Evolutionary conservation across 805 yeast species (phyloP).

Genomic region (Candida gorgasii): DNA sequence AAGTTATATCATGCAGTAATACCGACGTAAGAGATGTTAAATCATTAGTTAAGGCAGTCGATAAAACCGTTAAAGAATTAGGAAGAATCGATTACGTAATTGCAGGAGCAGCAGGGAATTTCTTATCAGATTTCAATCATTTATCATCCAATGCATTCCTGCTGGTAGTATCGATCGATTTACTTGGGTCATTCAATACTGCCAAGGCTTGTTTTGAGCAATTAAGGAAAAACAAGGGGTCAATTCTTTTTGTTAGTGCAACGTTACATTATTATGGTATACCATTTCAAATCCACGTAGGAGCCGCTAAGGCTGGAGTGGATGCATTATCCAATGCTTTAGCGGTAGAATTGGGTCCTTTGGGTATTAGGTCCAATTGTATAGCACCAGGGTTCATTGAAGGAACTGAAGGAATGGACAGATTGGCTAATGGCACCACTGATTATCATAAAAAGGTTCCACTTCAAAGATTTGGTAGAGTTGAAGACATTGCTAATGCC

Average conservation of each 20-base stretch:
- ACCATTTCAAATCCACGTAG: slow-evolving; percentile 75
- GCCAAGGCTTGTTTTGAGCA: slow-evolving; percentile 41
- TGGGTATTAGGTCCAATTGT: slow-evolving; percentile 79
- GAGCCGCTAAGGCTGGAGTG: slow-evolving; percentile 96
- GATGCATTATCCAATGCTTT: slow-evolving; percentile 82
- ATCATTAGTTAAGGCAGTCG: slow-evolving; percentile 61
- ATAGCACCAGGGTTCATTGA: slow-evolving; percentile 91
- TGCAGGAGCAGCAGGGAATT: slow-evolving; percentile 49
- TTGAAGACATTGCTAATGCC: slow-evolving; percentile 81
- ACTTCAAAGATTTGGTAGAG: slow-evolving; percentile 64
- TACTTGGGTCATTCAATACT: slow-evolving; percentile 43
- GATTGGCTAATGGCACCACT: slow-evolving; percentile 46
- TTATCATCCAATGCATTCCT: slow-evolving; percentile 44
- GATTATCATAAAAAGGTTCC: slow-evolving; percentile 50
- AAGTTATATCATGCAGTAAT: slow-evolving; percentile 66
- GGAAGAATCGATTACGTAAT: slow-evolving; percentile 46
- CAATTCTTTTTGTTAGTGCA: slow-evolving; percentile 48
- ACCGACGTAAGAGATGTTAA: slow-evolving; percentile 75
- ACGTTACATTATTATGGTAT: slow-evolving; percentile 46
- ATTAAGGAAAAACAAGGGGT: slow-evolving; percentile 41
- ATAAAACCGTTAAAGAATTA: slow-evolving; percentile 48
- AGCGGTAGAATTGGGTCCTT: slow-evolving; percentile 89
- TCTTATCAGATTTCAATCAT: slow-evolving; percentile 43
- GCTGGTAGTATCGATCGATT: slow-evolving; percentile 39
- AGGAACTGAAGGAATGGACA: slow-evolving; percentile 78